A percentile compares a stretch with the other conserved stretches of the same genome.
These are phyloP conservation scores for Diaporthe amygdali DNA, from an alignment of 2,329 filamentous ascomycete genomes.

Conservation along the genomic window DNA sequence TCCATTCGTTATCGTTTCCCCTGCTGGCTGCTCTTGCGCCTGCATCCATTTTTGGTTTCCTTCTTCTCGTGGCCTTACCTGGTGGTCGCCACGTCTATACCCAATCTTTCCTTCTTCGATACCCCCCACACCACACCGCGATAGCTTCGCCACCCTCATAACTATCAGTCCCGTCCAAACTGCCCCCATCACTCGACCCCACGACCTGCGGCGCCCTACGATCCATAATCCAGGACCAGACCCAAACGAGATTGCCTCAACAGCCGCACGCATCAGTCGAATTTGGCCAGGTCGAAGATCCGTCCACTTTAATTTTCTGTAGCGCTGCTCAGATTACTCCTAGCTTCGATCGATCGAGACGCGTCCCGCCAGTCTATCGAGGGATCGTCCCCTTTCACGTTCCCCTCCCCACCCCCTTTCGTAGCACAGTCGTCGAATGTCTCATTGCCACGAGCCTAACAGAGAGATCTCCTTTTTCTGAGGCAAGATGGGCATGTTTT, in stretches of 20 bases:
- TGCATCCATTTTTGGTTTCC: conserved; percentile 2
- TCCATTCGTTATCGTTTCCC: not conserved
- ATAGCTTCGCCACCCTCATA: conserved; percentile 13
- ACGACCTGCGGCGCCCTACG: not conserved
- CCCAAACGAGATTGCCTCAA: conserved; percentile 12
- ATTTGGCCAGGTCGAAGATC: conserved; percentile 3
- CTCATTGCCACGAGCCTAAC: conserved; percentile 19
- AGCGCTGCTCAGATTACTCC: not conserved
- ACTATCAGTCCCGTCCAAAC: conserved; percentile 5
- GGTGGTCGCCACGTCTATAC: not conserved
- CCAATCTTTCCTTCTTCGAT: conserved; percentile 13
- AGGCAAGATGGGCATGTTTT: conserved; percentile 52
- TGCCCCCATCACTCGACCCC: not conserved
- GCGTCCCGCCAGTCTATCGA: conserved; percentile 21
- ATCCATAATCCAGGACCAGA: conserved; percentile 4
- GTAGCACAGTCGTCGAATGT: conserved; percentile 21
- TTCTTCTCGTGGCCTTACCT: not conserved
- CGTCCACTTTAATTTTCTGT: conserved; percentile 15
- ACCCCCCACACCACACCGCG: conserved; percentile 9
- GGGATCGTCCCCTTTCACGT: conserved; percentile 18
- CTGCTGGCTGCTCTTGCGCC: conserved; percentile 8
- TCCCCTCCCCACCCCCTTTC: not conserved
- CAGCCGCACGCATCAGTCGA: not conserved
- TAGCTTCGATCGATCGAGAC: conserved; percentile 5
- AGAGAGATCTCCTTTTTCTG: conserved; percentile 6